A percentile compares a stretch with the other conserved stretches of the same genome.
phyloP scores from a whole-genome alignment of 225 moss, liverwort and hornwort species.

The Rhytidiadelphus loreus region DNA sequence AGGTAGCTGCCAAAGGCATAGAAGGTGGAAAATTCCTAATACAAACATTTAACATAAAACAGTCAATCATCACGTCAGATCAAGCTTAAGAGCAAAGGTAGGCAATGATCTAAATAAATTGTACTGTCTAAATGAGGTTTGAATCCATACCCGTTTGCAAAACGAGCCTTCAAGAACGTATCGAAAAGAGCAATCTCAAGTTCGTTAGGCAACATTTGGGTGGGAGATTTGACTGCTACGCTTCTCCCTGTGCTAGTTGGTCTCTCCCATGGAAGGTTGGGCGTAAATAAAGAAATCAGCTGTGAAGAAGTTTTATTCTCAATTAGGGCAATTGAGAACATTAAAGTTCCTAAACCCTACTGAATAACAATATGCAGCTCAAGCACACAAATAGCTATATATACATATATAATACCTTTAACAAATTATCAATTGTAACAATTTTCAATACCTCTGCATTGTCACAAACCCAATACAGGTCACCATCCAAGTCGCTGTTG shows the following conservation, averaged over 20 bases:
- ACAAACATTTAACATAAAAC: background rate
- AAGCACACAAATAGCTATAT: background rate
- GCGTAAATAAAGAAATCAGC: background rate
- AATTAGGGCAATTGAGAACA: background rate
- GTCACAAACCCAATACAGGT: conserved; percentile 33
- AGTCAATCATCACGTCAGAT: background rate
- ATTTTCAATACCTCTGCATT: conserved; percentile 24
- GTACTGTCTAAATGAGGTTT: background rate
- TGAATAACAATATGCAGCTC: background rate
- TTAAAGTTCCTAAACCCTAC: background rate
- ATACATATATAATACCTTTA: background rate
- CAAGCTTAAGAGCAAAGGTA: background rate
- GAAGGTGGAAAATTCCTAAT: background rate
- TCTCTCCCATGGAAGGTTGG: background rate
- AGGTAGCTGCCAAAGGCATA: background rate
- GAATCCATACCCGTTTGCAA: background rate
- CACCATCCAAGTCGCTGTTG: conserved; percentile 41
- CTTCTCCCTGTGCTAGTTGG: background rate
- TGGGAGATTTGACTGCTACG: background rate
- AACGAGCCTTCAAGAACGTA: background rate
- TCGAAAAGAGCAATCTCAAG: background rate
- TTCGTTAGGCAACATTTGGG: background rate
- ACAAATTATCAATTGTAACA: background rate
- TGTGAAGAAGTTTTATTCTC: background rate
- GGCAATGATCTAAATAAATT: background rate